A percentile compares a stretch with the other conserved stretches of the same genome.
These are phyloP conservation scores for Wickerhamomyces strasburgensis DNA, from an alignment of 805 yeast species.

Conservation along the genomic window DNA sequence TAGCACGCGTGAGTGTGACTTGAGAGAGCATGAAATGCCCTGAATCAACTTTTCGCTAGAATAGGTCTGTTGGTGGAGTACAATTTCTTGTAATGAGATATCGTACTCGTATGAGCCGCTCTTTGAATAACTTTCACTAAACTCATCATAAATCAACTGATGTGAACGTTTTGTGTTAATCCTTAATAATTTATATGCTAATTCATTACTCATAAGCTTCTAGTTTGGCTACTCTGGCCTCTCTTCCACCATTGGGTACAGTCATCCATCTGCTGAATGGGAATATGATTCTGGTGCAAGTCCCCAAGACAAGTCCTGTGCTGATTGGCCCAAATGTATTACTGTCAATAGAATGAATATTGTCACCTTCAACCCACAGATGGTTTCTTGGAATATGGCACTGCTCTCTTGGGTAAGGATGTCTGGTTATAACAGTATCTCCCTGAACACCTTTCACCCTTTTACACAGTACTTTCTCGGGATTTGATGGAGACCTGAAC, in stretches of 20 bases:
- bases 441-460: slow-evolving; percentile 74
- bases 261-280: slow-evolving; percentile 56
- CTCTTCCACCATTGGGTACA: slow-evolving; percentile 49
- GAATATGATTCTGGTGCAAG: slow-evolving; percentile 63
- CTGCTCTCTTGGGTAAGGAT: slow-evolving; percentile 59
- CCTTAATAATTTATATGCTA: background rate
- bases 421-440: slow-evolving; percentile 56
- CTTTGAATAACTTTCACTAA: too few relatives aligned
- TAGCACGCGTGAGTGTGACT: too few relatives aligned
- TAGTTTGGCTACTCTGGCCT: slow-evolving; percentile 33
- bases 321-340: slow-evolving; percentile 88
- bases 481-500: slow-evolving; percentile 76
- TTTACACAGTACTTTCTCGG: slow-evolving; percentile 71
- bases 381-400: slow-evolving; percentile 73
- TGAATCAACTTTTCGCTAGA: too few relatives aligned
- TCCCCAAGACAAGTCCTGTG: slow-evolving; percentile 74
- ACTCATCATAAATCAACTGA: too few relatives aligned
- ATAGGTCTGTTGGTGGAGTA: too few relatives aligned
- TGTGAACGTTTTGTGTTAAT: too few relatives aligned
- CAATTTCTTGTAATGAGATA: too few relatives aligned
- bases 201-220: slow-evolving; percentile 6
- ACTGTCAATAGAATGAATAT: slow-evolving; percentile 76
- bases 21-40: too few relatives aligned
- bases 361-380: slow-evolving; percentile 95
- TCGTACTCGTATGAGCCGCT: too few relatives aligned